phyloP scores from a whole-genome alignment of 768 basidiomycete genomes.

The Rickenella mellea region DNA sequence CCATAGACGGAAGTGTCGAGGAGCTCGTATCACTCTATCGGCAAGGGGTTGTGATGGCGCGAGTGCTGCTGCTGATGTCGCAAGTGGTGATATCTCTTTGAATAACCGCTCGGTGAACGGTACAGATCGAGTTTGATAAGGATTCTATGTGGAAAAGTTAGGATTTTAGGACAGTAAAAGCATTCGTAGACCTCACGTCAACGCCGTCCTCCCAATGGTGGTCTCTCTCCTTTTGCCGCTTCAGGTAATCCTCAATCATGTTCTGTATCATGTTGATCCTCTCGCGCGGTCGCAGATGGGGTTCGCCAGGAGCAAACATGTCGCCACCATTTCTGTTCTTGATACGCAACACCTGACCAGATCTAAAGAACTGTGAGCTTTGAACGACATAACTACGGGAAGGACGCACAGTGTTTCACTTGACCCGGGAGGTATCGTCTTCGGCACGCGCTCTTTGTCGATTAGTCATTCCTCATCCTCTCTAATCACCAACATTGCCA shows the following conservation, averaged over 20 bases:
- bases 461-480: slow-evolving; percentile 64
- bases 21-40: slow-evolving; percentile 37
- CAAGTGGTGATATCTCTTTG: slow-evolving; percentile 43
- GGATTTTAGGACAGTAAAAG: not conserved
- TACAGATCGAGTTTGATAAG: slow-evolving; percentile 56
- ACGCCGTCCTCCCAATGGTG: slow-evolving; percentile 81
- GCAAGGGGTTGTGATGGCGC: too few relatives aligned
- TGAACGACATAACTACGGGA: too few relatives aligned
- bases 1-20: slow-evolving; percentile 53
- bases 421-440: too few relatives aligned
- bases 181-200: slow-evolving; percentile 44
- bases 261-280: slow-evolving; percentile 49
- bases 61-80: slow-evolving; percentile 23
- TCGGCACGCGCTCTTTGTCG: slow-evolving; percentile 60
- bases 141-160: slow-evolving; percentile 32
- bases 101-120: slow-evolving; percentile 58
- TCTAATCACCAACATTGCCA: slow-evolving; percentile 46
- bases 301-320: slow-evolving; percentile 36
- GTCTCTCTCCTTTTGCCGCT: slow-evolving; percentile 61
- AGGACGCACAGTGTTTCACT: too few relatives aligned
- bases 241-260: slow-evolving; percentile 53
- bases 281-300: slow-evolving; percentile 54
- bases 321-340: slow-evolving; percentile 44
- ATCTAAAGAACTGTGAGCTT: slow-evolving; percentile 23
- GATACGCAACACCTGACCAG: slow-evolving; percentile 14